Base-by-base conservation (phyloP, 768 basidiomycete genomes). In the Rhodocollybia butyracea region DNA sequence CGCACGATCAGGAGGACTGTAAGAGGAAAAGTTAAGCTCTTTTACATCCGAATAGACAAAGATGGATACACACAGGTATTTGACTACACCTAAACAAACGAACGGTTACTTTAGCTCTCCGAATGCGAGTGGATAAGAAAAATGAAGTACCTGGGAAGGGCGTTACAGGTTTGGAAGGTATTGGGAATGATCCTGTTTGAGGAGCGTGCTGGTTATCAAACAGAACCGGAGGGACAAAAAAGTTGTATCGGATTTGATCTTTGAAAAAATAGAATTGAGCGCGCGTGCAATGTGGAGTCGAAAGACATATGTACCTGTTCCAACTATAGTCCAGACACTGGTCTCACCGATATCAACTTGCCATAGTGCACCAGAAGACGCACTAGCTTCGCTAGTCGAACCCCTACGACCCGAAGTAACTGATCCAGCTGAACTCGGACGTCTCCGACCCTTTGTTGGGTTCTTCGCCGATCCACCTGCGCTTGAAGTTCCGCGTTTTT, bases 201-300 rank as follows among this genome's bases (percentile, higher is more conserved):
- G 83, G 75, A n/a, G 83, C 80, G 59, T 84, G 84, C 68, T 88
- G 89, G 62, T 84, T 84, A 73, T 92, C 89, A 66, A 89, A 91
- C 41, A 94, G 76, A 24, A 87, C 81, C 1, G 90, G 89, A 30
- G 93, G 93, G 12, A 94, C 87, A 65, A 92, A 94, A 71, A 94
- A 95, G 70, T 94, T 93, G 73, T 94, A 94, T 58, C 93, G 86
- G 51, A 93, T 82, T 82, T 94, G 89, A 65, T 95, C 92, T 87
- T 72, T 55, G 57, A 45, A 34, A 31, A 52, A 59, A 43, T 51
- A 41, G 54, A 67, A 61, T 57, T 41, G 55, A 52, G 42, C n/a
- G n/a, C n/a, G n/a, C n/a, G n/a, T n/a, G 47, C 53, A 34, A 46
- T 42, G 31, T 39, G 4, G 51, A 45, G 21, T 57, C 56, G 27